Base-by-base conservation (phyloP, 2,329 filamentous ascomycete genomes). In the Stemphylium lycopersici region DNA sequence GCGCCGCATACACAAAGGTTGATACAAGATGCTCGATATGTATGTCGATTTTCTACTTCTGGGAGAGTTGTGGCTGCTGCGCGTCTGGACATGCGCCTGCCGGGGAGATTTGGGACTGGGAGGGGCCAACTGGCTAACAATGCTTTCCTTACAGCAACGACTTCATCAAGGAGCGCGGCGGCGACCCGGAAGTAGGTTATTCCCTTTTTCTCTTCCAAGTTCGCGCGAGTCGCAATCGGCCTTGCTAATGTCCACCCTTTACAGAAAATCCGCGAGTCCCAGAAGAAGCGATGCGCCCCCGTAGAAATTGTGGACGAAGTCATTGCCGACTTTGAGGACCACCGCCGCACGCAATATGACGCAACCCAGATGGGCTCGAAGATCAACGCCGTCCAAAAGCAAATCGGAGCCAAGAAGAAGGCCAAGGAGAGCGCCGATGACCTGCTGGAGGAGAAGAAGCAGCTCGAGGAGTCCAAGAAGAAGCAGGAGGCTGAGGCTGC, bases 321-420 rank as follows among this genome's bases (percentile, higher is more conserved):
- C 56, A 95, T 97, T 73, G 83, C 83, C 18, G 80, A 96, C 72
- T 97, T 90, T 74, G 90, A 96, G 74, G 91, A 93, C 68, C 90
- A 93, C 77, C 86, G 90, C 68, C 87, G 83, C 79, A 91, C 89
- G 48, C 85, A 90, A 57, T 95, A 93, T 72, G 86, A 84, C 49
- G 90, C 87, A 6, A 91, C 88, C 16, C 91, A 96, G 75, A 84
- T 95, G 65, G 89, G 89, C 63, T 87, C 87, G 68, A 87, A 90
- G 79, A 93, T 96, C 77, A 98, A 98, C 79, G 87, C 85, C 16
- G 84, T 91, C 26, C 90, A 96, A 76, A 96, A 96, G 79, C 87
- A 92, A 74, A 96, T 98, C 72, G 91, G 90, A 15, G 81, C 85
- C 69, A 96, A 93, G 83, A 96, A 96, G 81, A 96, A 96, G 87